These are phyloP conservation scores for Pulveroboletus sp. DNA, from an alignment of 768 basidiomycete genomes.

Conservation along the genomic window DNA sequence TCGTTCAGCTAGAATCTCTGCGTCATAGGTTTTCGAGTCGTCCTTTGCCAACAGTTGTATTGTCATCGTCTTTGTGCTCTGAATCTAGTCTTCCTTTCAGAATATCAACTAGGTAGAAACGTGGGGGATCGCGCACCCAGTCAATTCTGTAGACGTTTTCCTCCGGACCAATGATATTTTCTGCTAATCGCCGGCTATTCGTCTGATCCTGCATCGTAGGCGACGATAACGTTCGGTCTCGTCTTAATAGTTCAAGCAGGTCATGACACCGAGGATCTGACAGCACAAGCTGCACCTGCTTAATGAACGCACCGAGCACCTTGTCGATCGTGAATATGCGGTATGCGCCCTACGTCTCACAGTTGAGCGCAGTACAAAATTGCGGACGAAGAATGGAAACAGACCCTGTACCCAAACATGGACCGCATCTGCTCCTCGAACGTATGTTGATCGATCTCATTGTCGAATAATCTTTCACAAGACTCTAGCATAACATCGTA, in stretches of 20 bases:
- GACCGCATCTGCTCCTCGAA: conserved; percentile 91
- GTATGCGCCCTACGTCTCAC: conserved; percentile 58
- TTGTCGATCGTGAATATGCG: conserved; percentile 94
- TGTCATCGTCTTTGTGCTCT: conserved; percentile 61
- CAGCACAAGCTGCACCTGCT: conserved; percentile 80
- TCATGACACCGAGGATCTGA: conserved; percentile 68
- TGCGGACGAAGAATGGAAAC: neutral
- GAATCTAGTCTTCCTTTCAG: conserved; percentile 41
- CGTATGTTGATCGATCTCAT: conserved; percentile 76
- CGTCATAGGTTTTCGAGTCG: conserved; percentile 68
- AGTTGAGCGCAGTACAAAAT: conserved; percentile 1
- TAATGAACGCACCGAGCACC: conserved; percentile 80
- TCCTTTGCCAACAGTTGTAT: conserved; percentile 78
- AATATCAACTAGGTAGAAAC: neutral
- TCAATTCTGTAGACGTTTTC: conserved; percentile 78
- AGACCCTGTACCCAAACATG: conserved; percentile 80
- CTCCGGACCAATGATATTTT: conserved; percentile 67
- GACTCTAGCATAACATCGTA: conserved; percentile 82
- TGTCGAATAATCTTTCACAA: conserved; percentile 88
- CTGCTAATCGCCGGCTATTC: conserved; percentile 60
- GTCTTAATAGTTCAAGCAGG: conserved; percentile 62
- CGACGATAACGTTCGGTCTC: conserved; percentile 52
- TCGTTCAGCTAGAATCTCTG: conserved; percentile 67
- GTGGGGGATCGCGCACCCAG: conserved; percentile 49
- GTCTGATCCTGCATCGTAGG: conserved; percentile 71